Evolutionary conservation across 1,284 basidiomycete genomes (phyloP).

Genomic region (Tilletia indica): DNA sequence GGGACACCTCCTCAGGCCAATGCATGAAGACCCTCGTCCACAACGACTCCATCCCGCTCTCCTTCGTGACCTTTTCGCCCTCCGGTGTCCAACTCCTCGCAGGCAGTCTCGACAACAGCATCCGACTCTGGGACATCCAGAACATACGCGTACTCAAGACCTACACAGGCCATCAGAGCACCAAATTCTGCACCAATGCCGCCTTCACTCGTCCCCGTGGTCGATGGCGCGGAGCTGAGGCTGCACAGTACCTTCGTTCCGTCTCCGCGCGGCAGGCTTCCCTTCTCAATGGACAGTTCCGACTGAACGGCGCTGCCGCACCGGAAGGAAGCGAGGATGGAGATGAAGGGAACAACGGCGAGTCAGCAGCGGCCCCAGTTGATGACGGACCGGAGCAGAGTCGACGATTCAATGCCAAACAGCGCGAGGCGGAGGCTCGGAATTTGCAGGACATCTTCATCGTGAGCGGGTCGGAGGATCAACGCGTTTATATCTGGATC

Average conservation of each 20-base stretch:
- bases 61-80: conserved; percentile 82
- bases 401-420: not conserved
- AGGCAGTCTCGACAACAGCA: conserved; percentile 84
- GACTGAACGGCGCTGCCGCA: not conserved
- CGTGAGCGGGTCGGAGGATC: conserved; percentile 85
- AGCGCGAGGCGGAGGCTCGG: conserved; percentile 20
- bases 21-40: conserved; percentile 96
- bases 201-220: conserved; percentile 11
- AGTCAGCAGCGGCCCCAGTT: not conserved
- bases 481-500: conserved; percentile 81
- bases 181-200: conserved; percentile 65
- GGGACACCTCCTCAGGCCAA: conserved; percentile 94
- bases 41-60: conserved; percentile 88
- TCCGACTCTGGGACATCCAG: conserved; percentile 90
- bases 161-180: conserved; percentile 77
- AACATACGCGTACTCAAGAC: conserved; percentile 90
- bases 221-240: conserved; percentile 7
- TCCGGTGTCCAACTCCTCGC: conserved; percentile 84
- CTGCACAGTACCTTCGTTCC: conserved; percentile 24
- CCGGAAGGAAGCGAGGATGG: not conserved
- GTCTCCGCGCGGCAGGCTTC: not conserved
- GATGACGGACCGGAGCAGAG: not conserved
- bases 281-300: not conserved
- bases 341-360: not conserved
- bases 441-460: conserved; percentile 57